These are phyloP conservation scores for Sporothrix variecibatus DNA, from an alignment of 2,329 filamentous ascomycete genomes.

Conservation along the genomic window DNA sequence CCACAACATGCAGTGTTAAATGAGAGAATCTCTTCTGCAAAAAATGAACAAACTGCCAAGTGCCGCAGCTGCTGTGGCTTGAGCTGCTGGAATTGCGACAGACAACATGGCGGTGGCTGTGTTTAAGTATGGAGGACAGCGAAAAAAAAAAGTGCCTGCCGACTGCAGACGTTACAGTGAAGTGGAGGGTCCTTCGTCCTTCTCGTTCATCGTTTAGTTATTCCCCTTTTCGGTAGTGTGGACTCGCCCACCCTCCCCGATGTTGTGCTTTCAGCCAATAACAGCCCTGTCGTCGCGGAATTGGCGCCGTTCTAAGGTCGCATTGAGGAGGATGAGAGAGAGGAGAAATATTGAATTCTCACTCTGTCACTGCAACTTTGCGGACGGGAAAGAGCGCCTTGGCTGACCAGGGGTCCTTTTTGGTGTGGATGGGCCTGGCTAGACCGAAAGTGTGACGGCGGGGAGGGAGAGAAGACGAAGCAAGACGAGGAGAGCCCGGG, in stretches of 20 bases:
- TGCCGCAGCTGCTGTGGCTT: neutral
- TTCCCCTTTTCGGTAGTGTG: neutral
- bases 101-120: neutral
- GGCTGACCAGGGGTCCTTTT: neutral
- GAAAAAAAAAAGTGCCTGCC: neutral
- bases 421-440: neutral
- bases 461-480: neutral
- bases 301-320: neutral
- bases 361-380: neutral
- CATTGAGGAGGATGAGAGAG: neutral
- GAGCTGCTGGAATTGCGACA: neutral
- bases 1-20: constrained; percentile 2
- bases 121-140: neutral
- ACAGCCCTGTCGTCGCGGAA: neutral
- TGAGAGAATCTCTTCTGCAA: neutral
- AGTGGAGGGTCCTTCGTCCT: neutral
- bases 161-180: neutral
- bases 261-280: neutral
- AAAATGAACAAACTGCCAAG: neutral
- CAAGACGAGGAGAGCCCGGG: neutral
- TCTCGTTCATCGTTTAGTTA: neutral
- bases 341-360: constrained; percentile 2
- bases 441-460: neutral
- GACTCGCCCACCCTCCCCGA: neutral
- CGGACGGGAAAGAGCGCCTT: neutral